Evolutionary conservation across 257 asterid species (phyloP).

Genomic region (Ehretia macrophylla): DNA sequence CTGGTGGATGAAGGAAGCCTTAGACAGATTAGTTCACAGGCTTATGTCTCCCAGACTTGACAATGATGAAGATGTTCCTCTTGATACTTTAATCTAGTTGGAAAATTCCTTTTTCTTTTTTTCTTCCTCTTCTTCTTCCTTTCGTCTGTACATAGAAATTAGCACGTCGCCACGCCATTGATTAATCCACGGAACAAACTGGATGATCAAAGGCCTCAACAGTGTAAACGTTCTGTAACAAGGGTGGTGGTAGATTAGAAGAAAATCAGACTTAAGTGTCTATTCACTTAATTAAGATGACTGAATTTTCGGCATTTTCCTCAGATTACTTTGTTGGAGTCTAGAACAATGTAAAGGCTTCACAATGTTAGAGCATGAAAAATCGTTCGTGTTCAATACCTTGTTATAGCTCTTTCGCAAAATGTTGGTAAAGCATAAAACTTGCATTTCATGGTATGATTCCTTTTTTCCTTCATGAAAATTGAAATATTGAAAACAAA

Average conservation of each 20-base stretch:
- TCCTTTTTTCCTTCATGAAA: too few species aligned
- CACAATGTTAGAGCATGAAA: too few species aligned
- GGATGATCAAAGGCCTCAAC: not conserved
- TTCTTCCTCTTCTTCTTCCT: not conserved
- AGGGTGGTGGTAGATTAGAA: not conserved
- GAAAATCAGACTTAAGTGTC: not conserved
- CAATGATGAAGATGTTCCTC: not conserved
- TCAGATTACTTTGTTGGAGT: too few species aligned
- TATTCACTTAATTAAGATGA: too few species aligned
- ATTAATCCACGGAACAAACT: not conserved
- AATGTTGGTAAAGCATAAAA: too few species aligned
- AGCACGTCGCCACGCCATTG: not conserved
- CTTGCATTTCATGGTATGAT: too few species aligned
- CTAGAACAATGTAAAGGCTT: too few species aligned
- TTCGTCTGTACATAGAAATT: slow-evolving; percentile 3
- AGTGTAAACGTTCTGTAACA: not conserved
- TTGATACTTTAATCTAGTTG: slow-evolving; percentile 2
- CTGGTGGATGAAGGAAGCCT: slow-evolving; percentile 88
- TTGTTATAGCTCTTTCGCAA: too few species aligned
- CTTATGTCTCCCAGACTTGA: slow-evolving; percentile 17
- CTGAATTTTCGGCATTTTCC: too few species aligned
- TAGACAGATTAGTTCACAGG: slow-evolving; percentile 52
- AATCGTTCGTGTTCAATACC: too few species aligned
- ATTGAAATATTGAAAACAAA: too few species aligned
- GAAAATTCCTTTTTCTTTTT: too few species aligned